These are phyloP conservation scores for Monosporascus sp. DNA, from an alignment of 2,329 filamentous ascomycete species.

Conservation along the genomic window DNA sequence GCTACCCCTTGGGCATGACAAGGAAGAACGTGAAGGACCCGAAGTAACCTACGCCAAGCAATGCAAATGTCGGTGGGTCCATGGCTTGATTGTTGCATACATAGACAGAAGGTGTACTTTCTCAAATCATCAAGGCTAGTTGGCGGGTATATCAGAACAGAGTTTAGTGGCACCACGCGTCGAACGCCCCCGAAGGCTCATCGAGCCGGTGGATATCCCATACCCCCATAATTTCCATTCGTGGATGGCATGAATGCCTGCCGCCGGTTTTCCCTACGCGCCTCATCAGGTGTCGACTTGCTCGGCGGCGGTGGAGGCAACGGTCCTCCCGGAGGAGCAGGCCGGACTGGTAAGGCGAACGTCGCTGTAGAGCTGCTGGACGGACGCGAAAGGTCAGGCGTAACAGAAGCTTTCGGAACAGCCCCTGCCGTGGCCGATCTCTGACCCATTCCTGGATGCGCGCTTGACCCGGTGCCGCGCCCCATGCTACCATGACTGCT, in stretches of 20 bases:
- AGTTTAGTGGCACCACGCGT: not conserved
- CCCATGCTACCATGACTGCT: constrained; percentile 32
- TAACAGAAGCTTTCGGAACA: constrained; percentile 39
- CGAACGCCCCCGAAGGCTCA: constrained; percentile 6
- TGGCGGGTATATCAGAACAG: not conserved
- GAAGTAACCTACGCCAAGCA: not conserved
- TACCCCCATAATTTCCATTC: constrained; percentile 30
- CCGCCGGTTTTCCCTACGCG: constrained; percentile 45
- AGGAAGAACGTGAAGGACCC: not conserved
- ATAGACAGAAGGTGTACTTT: not conserved
- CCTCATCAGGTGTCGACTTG: constrained; percentile 50
- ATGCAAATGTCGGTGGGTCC: not conserved
- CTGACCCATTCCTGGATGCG: constrained; percentile 49
- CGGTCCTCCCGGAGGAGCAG: constrained; percentile 52
- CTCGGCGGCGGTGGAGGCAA: constrained; percentile 56
- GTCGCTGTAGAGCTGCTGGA: constrained; percentile 42
- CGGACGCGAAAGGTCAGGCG: constrained; percentile 26
- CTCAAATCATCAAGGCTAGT: not conserved
- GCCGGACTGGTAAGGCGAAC: constrained; percentile 60
- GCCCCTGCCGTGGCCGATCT: constrained; percentile 48
- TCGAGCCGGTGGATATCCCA: constrained; percentile 29
- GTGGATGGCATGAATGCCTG: constrained; percentile 48
- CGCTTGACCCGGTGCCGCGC: constrained; percentile 36
- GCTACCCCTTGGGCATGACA: not conserved
- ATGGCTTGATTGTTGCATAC: not conserved